phyloP scores from a whole-genome alignment of 805 yeast species.

The Ogataea nonfermentans region DNA sequence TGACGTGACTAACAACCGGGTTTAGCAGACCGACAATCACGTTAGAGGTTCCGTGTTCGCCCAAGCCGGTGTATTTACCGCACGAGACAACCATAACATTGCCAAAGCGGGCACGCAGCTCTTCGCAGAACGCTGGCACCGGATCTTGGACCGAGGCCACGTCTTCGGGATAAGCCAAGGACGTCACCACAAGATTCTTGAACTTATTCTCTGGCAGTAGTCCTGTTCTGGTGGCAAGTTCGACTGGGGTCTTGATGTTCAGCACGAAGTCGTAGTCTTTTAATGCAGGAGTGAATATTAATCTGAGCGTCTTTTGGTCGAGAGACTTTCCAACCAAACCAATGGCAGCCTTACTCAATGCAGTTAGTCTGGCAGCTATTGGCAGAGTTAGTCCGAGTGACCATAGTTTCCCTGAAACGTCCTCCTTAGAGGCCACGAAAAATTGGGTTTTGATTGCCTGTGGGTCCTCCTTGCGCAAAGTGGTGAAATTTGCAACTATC shows the following conservation, averaged over 20 bases:
- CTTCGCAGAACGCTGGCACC: slow-evolving; percentile 54
- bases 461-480: slow-evolving; percentile 76
- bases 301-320: slow-evolving; percentile 40
- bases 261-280: slow-evolving; percentile 83
- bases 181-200: slow-evolving; percentile 52
- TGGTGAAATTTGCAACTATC: slow-evolving; percentile 62
- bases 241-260: slow-evolving; percentile 42
- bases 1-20: slow-evolving; percentile 52
- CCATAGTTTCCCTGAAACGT: slow-evolving; percentile 86
- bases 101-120: slow-evolving; percentile 60
- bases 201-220: slow-evolving; percentile 51
- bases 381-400: slow-evolving; percentile 51
- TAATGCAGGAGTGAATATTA: slow-evolving; percentile 76
- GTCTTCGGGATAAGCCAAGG: slow-evolving; percentile 42
- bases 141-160: slow-evolving; percentile 48
- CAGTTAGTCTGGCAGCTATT: slow-evolving; percentile 84
- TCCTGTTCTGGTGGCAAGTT: slow-evolving; percentile 52
- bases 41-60: slow-evolving; percentile 47
- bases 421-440: slow-evolving; percentile 80
- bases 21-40: slow-evolving; percentile 80
- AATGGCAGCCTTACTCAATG: slow-evolving; percentile 74
- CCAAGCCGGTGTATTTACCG: slow-evolving; percentile 51
- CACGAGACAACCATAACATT: slow-evolving; percentile 70
- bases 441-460: slow-evolving; percentile 73
- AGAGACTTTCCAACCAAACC: slow-evolving; percentile 41